Conservation (phyloP, 306 rosid genomes). For the Herpetospermum pedunculosum region DNA sequence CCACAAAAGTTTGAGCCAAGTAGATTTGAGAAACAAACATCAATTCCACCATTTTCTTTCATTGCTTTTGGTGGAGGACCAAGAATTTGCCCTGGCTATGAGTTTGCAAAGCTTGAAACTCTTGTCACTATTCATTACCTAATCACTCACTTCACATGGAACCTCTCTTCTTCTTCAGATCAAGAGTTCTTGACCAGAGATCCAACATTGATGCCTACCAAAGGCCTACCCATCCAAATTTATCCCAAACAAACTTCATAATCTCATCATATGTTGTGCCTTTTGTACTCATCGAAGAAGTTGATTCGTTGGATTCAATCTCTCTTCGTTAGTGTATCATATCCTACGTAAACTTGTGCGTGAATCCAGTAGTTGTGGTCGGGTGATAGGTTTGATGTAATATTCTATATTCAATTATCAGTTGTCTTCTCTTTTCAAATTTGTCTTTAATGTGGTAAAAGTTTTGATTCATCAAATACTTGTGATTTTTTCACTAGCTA, state of each 20-base stretch:
- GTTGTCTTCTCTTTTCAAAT: too few relatives aligned
- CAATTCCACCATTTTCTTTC: slow-evolving; percentile 48
- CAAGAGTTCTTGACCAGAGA: slow-evolving; percentile 44
- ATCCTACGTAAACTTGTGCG: too few relatives aligned
- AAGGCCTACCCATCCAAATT: slow-evolving; percentile 43
- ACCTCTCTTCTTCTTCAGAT: slow-evolving; percentile 30
- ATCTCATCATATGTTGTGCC: neutral
- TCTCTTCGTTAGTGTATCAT: too few relatives aligned
- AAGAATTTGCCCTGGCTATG: slow-evolving; percentile 61
- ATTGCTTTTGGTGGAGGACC: slow-evolving; percentile 63
- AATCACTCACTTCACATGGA: slow-evolving; percentile 60
- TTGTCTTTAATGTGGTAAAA: too few relatives aligned
- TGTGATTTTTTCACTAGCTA: too few relatives aligned
- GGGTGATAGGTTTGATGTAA: too few relatives aligned
- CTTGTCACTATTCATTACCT: slow-evolving; percentile 54
- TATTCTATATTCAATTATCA: too few relatives aligned
- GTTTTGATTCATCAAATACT: too few relatives aligned
- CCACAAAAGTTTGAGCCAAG: slow-evolving; percentile 63
- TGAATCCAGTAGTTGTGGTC: too few relatives aligned
- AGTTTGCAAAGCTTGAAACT: slow-evolving; percentile 52
- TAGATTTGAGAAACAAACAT: slow-evolving; percentile 49
- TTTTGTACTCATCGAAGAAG: too few relatives aligned
- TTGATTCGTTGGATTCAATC: too few relatives aligned
- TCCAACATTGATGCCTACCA: slow-evolving; percentile 42
- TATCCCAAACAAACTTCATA: slow-evolving; percentile 21